Base-by-base conservation (phyloP, 345 rosid genomes). In the Pistacia vera region DNA sequence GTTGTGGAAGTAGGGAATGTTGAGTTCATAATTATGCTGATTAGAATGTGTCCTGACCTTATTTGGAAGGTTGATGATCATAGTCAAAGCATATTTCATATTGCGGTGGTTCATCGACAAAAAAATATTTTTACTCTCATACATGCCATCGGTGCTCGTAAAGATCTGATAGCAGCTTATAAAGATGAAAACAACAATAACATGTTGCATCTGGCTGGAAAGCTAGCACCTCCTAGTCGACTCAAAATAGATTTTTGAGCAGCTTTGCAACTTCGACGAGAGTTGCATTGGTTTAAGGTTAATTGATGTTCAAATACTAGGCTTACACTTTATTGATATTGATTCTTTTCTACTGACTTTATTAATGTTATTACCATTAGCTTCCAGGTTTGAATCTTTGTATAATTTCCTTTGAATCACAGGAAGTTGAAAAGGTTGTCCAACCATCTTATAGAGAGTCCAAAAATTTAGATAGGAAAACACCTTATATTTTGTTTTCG, bases 261-360 rank as follows among this genome's bases (percentile, higher is more conserved):
- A 73, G 88, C 88, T 52, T 81, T 87, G 17, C 86, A 87, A 58
- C 77, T 84, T 60, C 88, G 70, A 56, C 74, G 81, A 46, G 88
- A 84, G 49, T 51, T 87, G 7, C 61, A 70, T 8, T 87, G 90
- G 88, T 87, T 82, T 66, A 81, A 87, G 88, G 90, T 86, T 33
- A 58, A 14, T 0, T n/a, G 28, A 54, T 65, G 22, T 11, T 30
- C 18, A 41, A 4, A 4, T 36, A 22, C 38, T 5, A 25, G 38
- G 18, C 55, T 51, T 16, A 2, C 17, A n/a, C 35, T 28, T 12
- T 13, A 6, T 2, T 30, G 3, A 30, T 30, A 1, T 2, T 30
- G 3, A 30, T 30, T 30, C 33, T 30, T 3, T 2, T 30, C 33
- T 1, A 30, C 33, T 30, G 33, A 30, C 3, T 30, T 30, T 1